Evolutionary conservation across 768 basidiomycete species (phyloP), one percentile per base, ranked within the genome.

Genomic region (Vararia minispora): DNA sequence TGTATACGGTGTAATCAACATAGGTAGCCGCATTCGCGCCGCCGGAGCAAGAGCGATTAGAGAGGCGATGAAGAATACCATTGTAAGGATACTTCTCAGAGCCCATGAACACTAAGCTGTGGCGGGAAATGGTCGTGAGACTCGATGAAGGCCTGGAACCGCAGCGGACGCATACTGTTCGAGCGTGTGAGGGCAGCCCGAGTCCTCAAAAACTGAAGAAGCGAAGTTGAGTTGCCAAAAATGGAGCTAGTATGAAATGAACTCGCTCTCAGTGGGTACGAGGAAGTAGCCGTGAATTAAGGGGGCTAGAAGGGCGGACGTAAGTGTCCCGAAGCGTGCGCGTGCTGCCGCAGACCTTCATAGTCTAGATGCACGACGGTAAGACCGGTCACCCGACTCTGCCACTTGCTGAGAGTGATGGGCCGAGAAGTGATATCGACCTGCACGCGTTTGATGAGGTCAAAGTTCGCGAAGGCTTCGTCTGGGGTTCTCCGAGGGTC

Each of bases 21-120:
- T 86, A 92, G 3, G 95, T 98, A 94, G 92, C 98, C 1, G 94
- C 94, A 57, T 97, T 95, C 6, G 83, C 88, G 24, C 87, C 88
- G 44, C 85, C 76, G 6, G 88, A 84, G 55, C 91, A 90, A n/a
- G 87, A 88, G 39, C 91, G 76, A 57, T 97, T 98, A 3, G 95
- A 94, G 16, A 99, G 69, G 40, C 86, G 79, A 61, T 98, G 92
- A 39, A 99, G 74, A 36, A 97, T 79, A 16, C 92, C 94, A 57
- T 98, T 97, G 69, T 87, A 88, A 0, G 94, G 92, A 54, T 90
- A 98, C 50, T 85, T 79, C 53, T 94, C 79, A 0, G 90, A 94
- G 5, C 95, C 95, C 71, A 97, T 84, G 56, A 98, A 98, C 22
- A 97, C 76, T 43, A 94, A 61, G 57, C 85, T 89, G 45, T n/a